Evolutionary conservation across 2,329 filamentous ascomycete genomes (phyloP).

Genomic region (Pezicula neosporulosa): DNA sequence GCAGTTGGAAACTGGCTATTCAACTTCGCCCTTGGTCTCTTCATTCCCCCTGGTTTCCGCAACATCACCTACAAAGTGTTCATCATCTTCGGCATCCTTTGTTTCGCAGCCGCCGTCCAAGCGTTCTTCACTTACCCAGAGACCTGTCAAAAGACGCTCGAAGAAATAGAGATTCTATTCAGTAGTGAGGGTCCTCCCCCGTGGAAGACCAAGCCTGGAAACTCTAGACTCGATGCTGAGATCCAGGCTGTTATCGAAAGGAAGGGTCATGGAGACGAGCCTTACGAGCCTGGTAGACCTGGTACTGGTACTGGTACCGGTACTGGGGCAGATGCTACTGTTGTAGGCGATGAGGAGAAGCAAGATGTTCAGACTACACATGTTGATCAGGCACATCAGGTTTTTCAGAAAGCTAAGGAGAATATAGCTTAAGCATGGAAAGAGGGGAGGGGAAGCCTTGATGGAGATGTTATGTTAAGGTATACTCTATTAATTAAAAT

Average conservation of each 20-base stretch:
- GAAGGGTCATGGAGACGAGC: background rate
- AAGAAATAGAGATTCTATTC: slow-evolving; percentile 32
- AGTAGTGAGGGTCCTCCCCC: slow-evolving; percentile 9
- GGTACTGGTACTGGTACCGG: too few relatives aligned
- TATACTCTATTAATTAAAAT: too few relatives aligned
- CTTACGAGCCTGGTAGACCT: too few relatives aligned
- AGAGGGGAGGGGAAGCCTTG: too few relatives aligned
- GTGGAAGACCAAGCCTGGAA: background rate
- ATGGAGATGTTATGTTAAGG: too few relatives aligned
- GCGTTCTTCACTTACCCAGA: slow-evolving; percentile 40
- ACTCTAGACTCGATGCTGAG: slow-evolving; percentile 1
- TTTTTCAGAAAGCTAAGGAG: too few relatives aligned
- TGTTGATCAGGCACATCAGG: too few relatives aligned
- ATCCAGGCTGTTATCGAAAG: slow-evolving; percentile 1
- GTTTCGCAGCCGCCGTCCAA: slow-evolving; percentile 39
- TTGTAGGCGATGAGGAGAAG: too few relatives aligned
- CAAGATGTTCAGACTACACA: too few relatives aligned
- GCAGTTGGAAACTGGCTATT: slow-evolving; percentile 54
- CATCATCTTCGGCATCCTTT: slow-evolving; percentile 45
- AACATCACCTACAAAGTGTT: slow-evolving; percentile 55
- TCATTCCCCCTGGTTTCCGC: slow-evolving; percentile 53
- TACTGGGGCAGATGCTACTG: too few relatives aligned
- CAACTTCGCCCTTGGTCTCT: slow-evolving; percentile 58
- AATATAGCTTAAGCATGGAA: too few relatives aligned
- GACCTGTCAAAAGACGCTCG: slow-evolving; percentile 28